phyloP scores from a whole-genome alignment of 106 monocot species.

The Dactylorhiza incarnata region DNA sequence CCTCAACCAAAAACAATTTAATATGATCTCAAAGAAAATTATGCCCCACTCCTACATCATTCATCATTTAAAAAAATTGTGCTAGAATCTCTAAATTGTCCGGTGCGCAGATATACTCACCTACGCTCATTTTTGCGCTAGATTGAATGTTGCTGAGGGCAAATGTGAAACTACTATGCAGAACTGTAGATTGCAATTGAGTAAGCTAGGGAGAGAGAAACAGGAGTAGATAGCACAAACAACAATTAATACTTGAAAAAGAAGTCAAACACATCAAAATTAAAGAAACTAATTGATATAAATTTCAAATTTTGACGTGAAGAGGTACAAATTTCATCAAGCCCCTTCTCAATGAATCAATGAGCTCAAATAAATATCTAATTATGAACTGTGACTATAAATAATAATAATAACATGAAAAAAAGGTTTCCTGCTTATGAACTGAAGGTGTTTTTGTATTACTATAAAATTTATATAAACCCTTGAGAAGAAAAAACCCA shows the following conservation, averaged over 20 bases:
- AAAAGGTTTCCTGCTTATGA: background rate
- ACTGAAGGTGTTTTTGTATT: background rate
- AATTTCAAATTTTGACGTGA: background rate
- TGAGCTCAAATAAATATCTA: background rate
- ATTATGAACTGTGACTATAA: background rate
- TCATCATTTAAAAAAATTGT: too few species aligned
- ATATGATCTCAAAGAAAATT: too few species aligned
- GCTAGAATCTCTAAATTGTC: too few species aligned
- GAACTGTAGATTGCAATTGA: background rate
- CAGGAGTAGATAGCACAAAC: too few species aligned
- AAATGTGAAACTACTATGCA: too few species aligned
- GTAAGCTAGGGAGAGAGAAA: background rate
- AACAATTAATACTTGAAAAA: too few species aligned
- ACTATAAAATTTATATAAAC: slow-evolving; percentile 31
- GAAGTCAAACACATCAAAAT: background rate
- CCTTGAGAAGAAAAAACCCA: slow-evolving; percentile 45
- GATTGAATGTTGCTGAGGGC: too few species aligned
- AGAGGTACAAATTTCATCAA: slow-evolving; percentile 7
- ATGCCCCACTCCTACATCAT: too few species aligned
- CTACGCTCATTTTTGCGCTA: too few species aligned
- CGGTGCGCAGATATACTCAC: too few species aligned
- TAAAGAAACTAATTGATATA: background rate
- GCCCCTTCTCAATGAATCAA: slow-evolving; percentile 5
- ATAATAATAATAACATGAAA: background rate
- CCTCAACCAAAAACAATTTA: too few species aligned